These are phyloP conservation scores for Leccinum uliginosum DNA, from an alignment of 768 basidiomycete genomes.

Conservation along the genomic window DNA sequence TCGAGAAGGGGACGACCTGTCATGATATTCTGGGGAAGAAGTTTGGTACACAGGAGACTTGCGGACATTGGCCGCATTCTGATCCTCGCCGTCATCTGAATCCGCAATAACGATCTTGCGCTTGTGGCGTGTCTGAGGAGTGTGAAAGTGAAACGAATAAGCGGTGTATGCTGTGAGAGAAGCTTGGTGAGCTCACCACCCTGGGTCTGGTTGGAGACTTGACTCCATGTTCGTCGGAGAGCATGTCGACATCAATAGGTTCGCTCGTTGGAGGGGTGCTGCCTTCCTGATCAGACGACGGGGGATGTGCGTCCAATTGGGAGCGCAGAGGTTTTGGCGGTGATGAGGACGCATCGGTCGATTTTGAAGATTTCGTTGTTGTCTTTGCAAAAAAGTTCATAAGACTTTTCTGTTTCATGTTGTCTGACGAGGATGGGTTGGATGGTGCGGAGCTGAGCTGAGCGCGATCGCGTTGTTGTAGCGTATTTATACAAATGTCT, in stretches of 20 bases:
- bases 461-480: constrained; percentile 5
- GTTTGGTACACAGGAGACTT: constrained; percentile 18
- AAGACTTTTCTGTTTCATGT: constrained; percentile 68
- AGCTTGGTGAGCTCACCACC: constrained; percentile 29
- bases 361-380: constrained; percentile 19
- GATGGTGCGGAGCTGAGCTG: not conserved
- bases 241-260: constrained; percentile 71
- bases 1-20: constrained; percentile 26
- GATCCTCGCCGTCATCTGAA: constrained; percentile 59
- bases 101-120: constrained; percentile 67
- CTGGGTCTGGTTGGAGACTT: constrained; percentile 32
- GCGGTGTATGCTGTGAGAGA: not conserved
- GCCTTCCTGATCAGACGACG: constrained; percentile 45
- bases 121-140: constrained; percentile 43
- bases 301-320: constrained; percentile 36
- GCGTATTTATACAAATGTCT: constrained; percentile 13
- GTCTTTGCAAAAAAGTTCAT: constrained; percentile 59
- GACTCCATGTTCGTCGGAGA: constrained; percentile 42
- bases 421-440: constrained; percentile 29
- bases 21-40: constrained; percentile 27
- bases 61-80: not conserved
- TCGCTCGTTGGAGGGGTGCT: constrained; percentile 73
- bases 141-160: not conserved
- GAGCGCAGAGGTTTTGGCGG: constrained; percentile 35
- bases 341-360: constrained; percentile 27